Conservation (phyloP, 148 eudicot species). For the Chenopodium suecicum region DNA sequence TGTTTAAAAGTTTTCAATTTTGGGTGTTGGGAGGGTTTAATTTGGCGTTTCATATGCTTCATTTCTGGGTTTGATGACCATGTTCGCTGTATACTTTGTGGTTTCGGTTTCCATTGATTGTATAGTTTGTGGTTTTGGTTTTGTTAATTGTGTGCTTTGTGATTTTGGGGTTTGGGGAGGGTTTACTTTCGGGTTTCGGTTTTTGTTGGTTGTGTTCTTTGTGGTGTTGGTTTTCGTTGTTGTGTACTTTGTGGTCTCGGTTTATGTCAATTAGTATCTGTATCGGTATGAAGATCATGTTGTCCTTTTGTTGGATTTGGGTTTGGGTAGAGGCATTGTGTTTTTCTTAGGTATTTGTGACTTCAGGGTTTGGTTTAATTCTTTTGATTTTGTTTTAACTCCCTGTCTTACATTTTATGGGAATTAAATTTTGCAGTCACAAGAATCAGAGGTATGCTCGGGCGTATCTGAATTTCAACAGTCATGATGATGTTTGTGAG, state of each 20-base stretch:
- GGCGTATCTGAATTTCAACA: conserved; percentile 43
- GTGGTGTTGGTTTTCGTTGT: not conserved
- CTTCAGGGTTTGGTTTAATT: not conserved
- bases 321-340: not conserved
- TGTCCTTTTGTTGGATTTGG: not conserved
- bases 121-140: not conserved
- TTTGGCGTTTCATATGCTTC: not conserved
- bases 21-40: not conserved
- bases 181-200: too few relatives aligned
- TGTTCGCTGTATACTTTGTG: not conserved
- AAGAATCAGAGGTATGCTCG: conserved; percentile 40
- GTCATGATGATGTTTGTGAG: conserved; percentile 43
- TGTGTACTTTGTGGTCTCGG: not conserved
- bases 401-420: not conserved
- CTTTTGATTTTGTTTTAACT: not conserved
- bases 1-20: not conserved
- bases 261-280: not conserved
- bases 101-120: not conserved
- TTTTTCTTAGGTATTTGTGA: not conserved
- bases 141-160: not conserved
- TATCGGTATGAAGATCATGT: not conserved
- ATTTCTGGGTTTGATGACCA: not conserved
- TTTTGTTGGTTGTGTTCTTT: not conserved
- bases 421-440: conserved; percentile 27
- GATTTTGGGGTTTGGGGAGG: too few relatives aligned